Evolutionary conservation across 1,139 yeast genomes (phyloP), one percentile per base, ranked within the genome.

Genomic region (Geotrichum australiense): DNA sequence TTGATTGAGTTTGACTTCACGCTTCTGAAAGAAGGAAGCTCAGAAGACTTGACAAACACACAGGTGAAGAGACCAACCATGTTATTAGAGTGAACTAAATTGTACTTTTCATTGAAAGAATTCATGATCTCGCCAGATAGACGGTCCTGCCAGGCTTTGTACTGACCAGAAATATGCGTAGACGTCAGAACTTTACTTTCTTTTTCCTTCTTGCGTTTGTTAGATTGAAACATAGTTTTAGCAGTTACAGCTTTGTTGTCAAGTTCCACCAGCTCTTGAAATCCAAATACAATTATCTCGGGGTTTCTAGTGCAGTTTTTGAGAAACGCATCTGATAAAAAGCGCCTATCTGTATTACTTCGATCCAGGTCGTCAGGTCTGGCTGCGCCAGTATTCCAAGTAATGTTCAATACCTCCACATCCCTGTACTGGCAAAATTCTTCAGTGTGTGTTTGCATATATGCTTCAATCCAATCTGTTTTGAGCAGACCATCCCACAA

Each of bases 221-320:
- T 51, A 4, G 45, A 38, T 77, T 78, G 47, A 80, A 66, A 50
- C 83, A 81, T 26, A 65, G 68, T 43, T 71, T 72, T 31, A 1
- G 69, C 94, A 80, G 48, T 84, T 76, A 65, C 80, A 71, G 91
- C 80, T 3, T 94, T 86, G 14, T 95, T 94, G 46, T 85, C 87
- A 44, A 91, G 65, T 53, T 89, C 97, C 32, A 91, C 84, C 34
- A 91, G 78, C 57, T 91, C 99, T 59, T 93, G 98, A 48, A 91
- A 73, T 0, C 98, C 98, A 49, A 91, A 69, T 1, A 87, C 85
- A 45, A 82, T 79, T 27, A 91, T 66, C 51, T 91, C 96, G 0
- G 87, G 81, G n/a, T 48, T 43, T 5, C 47, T 35, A 42, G 50
- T 51, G 21, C 53, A 43, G 16, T 53, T 50, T 5, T 41, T 43